phyloP scores from a whole-genome alignment of 2,329 filamentous ascomycete species.

The Domatiomyces globalis region DNA sequence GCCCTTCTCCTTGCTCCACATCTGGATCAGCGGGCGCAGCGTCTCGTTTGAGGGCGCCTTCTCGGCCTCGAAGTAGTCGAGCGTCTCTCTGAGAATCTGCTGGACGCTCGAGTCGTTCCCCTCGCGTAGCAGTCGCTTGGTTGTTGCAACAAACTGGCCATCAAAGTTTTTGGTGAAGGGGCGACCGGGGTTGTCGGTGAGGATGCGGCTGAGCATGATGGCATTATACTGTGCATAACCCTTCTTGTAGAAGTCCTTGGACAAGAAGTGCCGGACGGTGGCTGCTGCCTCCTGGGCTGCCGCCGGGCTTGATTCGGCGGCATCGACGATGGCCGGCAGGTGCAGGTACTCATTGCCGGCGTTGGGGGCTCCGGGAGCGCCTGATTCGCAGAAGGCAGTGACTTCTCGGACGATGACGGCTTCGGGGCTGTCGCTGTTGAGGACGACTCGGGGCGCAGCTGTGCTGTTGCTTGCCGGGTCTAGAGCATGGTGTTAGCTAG shows the following conservation, averaged over 20 bases:
- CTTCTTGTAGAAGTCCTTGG: slow-evolving; percentile 49
- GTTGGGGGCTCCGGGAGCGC: slow-evolving; percentile 38
- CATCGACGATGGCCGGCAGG: slow-evolving; percentile 84
- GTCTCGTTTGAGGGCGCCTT: slow-evolving; percentile 60
- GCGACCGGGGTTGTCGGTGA: slow-evolving; percentile 78
- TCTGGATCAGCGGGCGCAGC: slow-evolving; percentile 53
- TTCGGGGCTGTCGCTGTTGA: slow-evolving; percentile 27
- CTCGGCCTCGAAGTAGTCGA: slow-evolving; percentile 61
- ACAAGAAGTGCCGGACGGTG: slow-evolving; percentile 68
- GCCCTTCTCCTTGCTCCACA: slow-evolving; percentile 83
- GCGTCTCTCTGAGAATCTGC: slow-evolving; percentile 74
- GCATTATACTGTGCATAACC: slow-evolving; percentile 84
- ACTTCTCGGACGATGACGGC: slow-evolving; percentile 28
- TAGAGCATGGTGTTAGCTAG: slow-evolving; percentile 6
- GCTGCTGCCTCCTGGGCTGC: slow-evolving; percentile 71
- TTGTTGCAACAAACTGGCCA: slow-evolving; percentile 61
- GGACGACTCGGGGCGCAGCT: slow-evolving; percentile 3
- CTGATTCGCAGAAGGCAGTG: slow-evolving; percentile 62
- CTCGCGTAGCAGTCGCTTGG: slow-evolving; percentile 60
- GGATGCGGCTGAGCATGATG: slow-evolving; percentile 85
- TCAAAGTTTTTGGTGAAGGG: slow-evolving; percentile 88
- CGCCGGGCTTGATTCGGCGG: slow-evolving; percentile 76
- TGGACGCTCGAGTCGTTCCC: slow-evolving; percentile 62
- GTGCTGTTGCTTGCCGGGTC: slow-evolving; percentile 10
- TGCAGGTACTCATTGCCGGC: slow-evolving; percentile 77